phyloP scores from a whole-genome alignment of 2,329 filamentous ascomycete genomes.

The Lachnellula arida region DNA sequence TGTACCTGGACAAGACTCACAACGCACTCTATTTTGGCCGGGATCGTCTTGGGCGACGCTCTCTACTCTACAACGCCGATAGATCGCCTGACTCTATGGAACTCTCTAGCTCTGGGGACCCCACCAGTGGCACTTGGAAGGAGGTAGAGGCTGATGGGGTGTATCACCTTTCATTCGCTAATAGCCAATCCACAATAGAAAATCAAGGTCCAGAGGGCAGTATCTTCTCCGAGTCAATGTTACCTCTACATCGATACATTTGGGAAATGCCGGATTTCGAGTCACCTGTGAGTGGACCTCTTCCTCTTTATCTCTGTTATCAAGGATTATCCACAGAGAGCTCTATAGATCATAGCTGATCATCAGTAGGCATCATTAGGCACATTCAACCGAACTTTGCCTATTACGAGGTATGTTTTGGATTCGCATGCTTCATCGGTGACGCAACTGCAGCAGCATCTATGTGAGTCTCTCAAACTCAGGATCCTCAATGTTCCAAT shows the following conservation, averaged over 20 bases:
- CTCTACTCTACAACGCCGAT: conserved; percentile 60
- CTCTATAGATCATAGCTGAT: conserved; percentile 9
- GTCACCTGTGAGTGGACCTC: conserved; percentile 4
- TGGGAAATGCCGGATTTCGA: conserved; percentile 6
- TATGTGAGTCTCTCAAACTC: conserved; percentile 57
- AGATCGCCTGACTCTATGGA: conserved; percentile 42
- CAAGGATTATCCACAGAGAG: neutral
- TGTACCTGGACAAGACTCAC: conserved; percentile 66
- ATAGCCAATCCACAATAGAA: neutral
- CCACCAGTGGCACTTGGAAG: conserved; percentile 50
- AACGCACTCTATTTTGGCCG: conserved; percentile 72
- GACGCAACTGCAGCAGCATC: conserved; percentile 45
- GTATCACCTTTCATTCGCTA: conserved; percentile 41
- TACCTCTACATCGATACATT: conserved; percentile 10
- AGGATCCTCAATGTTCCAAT: conserved; percentile 63
- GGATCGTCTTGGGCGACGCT: conserved; percentile 83
- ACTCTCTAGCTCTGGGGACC: conserved; percentile 68
- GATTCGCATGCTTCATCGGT: conserved; percentile 47
- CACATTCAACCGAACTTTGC: conserved; percentile 35
- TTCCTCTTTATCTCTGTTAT: neutral
- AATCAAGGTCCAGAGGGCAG: neutral
- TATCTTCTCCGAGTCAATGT: conserved; percentile 3
- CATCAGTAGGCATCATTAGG: conserved; percentile 18
- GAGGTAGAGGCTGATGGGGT: conserved; percentile 86
- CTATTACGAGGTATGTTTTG: conserved; percentile 30